Percentiles rank a stretch among this genome's conserved stretches.
These are phyloP conservation scores for Microcos paniculata DNA, from an alignment of 345 rosid species.

Conservation along the genomic window DNA sequence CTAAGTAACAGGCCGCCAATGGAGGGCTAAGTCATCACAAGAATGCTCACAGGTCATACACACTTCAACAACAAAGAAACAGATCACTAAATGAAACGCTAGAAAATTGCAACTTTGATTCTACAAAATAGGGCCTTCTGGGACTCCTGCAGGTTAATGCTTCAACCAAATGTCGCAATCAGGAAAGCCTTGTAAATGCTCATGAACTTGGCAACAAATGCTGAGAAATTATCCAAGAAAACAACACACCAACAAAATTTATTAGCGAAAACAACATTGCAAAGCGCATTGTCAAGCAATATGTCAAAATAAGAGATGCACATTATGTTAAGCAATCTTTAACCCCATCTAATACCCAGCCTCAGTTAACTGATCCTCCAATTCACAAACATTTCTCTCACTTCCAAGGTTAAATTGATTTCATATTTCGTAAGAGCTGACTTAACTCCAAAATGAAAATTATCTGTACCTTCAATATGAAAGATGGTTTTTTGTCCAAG, in stretches of 20 bases:
- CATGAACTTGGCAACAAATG: slow-evolving; percentile 95
- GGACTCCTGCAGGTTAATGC: not conserved
- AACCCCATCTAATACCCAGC: not conserved
- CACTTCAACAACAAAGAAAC: too few relatives aligned
- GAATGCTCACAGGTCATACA: not conserved
- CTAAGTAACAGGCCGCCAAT: too few relatives aligned
- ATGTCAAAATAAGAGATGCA: not conserved
- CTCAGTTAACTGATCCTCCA: not conserved
- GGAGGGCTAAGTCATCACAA: not conserved
- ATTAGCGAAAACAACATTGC: not conserved
- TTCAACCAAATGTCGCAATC: slow-evolving; percentile 75
- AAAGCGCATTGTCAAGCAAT: not conserved
- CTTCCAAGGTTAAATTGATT: not conserved
- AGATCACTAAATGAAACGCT: too few relatives aligned
- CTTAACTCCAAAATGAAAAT: not conserved
- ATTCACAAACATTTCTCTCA: too few relatives aligned
- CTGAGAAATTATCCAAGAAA: slow-evolving; percentile 37
- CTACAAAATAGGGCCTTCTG: not conserved
- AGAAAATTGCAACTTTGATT: too few relatives aligned
- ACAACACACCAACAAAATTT: not conserved
- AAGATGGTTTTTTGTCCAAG: slow-evolving; percentile 91
- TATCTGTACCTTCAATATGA: slow-evolving; percentile 76
- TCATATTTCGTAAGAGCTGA: not conserved
- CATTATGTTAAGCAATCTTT: not conserved
- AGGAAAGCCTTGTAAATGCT: slow-evolving; percentile 88